A percentile compares a stretch with the other conserved stretches of the same genome.
phyloP scores from a whole-genome alignment of 352 stramenopile genomes.

The Phytophthora megakarya region DNA sequence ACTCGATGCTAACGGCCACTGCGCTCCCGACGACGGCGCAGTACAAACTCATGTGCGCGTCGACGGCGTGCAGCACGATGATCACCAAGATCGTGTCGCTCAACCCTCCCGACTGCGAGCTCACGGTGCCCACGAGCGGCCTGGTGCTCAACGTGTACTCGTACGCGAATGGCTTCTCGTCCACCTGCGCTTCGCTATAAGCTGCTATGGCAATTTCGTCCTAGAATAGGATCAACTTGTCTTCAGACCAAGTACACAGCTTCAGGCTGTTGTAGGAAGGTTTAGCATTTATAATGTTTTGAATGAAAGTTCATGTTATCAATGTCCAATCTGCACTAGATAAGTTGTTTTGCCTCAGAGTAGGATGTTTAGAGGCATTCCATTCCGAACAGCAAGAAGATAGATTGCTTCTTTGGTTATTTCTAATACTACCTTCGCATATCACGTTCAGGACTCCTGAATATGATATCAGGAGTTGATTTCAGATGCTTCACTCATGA shows the following conservation, averaged over 20 bases:
- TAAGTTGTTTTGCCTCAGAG: no score
- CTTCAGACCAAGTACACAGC: slow-evolving; percentile 1
- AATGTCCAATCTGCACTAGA: slow-evolving; percentile 46
- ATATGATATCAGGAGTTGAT: no score
- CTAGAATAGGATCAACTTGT: not conserved
- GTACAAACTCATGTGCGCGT: slow-evolving; percentile 32
- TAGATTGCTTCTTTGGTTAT: no score
- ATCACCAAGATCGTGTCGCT: slow-evolving; percentile 32
- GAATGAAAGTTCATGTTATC: slow-evolving; percentile 17
- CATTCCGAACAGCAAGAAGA: no score
- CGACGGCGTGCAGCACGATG: slow-evolving; percentile 29
- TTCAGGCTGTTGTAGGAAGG: not conserved
- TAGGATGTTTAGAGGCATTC: no score
- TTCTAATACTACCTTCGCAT: no score
- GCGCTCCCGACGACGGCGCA: slow-evolving; percentile 26
- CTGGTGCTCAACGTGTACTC: slow-evolving; percentile 36
- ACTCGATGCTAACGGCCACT: slow-evolving; percentile 34
- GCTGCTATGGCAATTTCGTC: not conserved
- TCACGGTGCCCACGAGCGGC: slow-evolving; percentile 36
- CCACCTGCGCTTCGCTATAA: slow-evolving; percentile 25
- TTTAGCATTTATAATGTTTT: not conserved
- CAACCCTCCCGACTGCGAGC: slow-evolving; percentile 34
- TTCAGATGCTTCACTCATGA: no score
- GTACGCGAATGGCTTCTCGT: slow-evolving; percentile 33
- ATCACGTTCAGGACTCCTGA: no score